A percentile compares a stretch with the other conserved stretches of the same genome.
Evolutionary conservation across 345 rosid species (phyloP).

Genomic region (Dipteronia sinensis): DNA sequence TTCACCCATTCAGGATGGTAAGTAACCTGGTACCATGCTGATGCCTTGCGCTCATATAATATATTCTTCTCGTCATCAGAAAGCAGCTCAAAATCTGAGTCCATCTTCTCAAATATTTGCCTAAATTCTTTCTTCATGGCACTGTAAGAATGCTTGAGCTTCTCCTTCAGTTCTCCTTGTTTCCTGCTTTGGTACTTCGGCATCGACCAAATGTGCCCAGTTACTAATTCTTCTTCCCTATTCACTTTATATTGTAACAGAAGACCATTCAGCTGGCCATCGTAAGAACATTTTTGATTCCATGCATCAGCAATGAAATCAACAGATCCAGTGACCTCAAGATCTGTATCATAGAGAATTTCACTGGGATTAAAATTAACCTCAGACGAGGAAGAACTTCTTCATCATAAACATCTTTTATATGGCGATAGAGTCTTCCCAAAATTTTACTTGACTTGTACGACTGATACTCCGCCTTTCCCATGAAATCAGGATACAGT

Average conservation of each 20-base stretch:
- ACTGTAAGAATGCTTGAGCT: slow-evolving; percentile 68
- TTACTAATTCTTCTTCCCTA: slow-evolving; percentile 88
- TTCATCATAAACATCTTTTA: slow-evolving; percentile 59
- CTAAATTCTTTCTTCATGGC: slow-evolving; percentile 77
- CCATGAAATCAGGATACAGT: slow-evolving; percentile 89
- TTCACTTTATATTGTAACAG: slow-evolving; percentile 77
- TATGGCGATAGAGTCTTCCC: slow-evolving; percentile 73
- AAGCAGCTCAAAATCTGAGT: slow-evolving; percentile 42
- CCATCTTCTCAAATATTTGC: slow-evolving; percentile 57
- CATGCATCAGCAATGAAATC: slow-evolving; percentile 72
- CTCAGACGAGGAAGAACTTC: slow-evolving; percentile 46
- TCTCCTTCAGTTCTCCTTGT: slow-evolving; percentile 77
- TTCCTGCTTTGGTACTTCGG: slow-evolving; percentile 64
- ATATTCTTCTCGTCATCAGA: slow-evolving; percentile 59
- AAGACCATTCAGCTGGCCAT: slow-evolving; percentile 75
- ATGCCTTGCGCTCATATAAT: slow-evolving; percentile 73
- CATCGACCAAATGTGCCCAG: slow-evolving; percentile 97
- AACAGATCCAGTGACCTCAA: slow-evolving; percentile 59
- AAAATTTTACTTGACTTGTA: slow-evolving; percentile 72
- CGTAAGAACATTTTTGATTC: slow-evolving; percentile 72
- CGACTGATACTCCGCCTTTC: slow-evolving; percentile 67
- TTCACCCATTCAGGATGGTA: slow-evolving; percentile 78
- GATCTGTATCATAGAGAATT: slow-evolving; percentile 63
- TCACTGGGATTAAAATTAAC: slow-evolving; percentile 35
- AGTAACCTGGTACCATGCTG: slow-evolving; percentile 91